Evolutionary conservation across 2,329 filamentous ascomycete genomes (phyloP).

Genomic region (Neopestalotiopsis rosae): DNA sequence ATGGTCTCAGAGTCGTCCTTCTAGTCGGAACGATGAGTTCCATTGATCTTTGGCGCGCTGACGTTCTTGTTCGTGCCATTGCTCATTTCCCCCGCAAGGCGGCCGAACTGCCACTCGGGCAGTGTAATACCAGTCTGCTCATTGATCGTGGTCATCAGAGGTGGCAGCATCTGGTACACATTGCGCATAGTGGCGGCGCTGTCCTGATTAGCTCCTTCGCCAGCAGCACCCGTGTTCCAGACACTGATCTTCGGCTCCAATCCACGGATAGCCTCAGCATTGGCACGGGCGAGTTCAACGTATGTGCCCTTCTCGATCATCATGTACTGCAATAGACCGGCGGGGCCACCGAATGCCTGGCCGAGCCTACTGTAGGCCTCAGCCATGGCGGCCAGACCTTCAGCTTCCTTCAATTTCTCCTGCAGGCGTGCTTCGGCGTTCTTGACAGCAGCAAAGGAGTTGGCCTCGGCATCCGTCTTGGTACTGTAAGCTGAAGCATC

Average conservation of each 20-base stretch:
- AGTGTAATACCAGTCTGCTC: conserved; percentile 86
- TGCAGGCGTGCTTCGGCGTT: conserved; percentile 61
- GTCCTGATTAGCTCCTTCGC: conserved; percentile 55
- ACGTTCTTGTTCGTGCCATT: conserved; percentile 38
- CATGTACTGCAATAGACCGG: conserved; percentile 79
- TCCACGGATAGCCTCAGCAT: conserved; percentile 53
- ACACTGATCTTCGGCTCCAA: conserved; percentile 89
- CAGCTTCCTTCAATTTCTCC: conserved; percentile 73
- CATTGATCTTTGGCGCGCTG: conserved; percentile 40
- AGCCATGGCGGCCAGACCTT: conserved; percentile 78
- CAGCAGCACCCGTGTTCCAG: conserved; percentile 76
- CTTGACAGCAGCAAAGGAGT: conserved; percentile 45
- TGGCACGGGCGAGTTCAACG: conserved; percentile 60
- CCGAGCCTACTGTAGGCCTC: conserved; percentile 78
- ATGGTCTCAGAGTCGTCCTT: not conserved
- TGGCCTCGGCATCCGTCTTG: conserved; percentile 49
- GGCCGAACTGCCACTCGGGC: conserved; percentile 76
- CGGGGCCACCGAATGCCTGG: conserved; percentile 76
- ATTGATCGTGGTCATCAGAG: conserved; percentile 83
- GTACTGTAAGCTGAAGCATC: conserved; percentile 55
- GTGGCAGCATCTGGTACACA: conserved; percentile 83
- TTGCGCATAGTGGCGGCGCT: conserved; percentile 72
- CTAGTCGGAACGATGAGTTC: conserved; percentile 5
- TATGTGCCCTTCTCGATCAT: conserved; percentile 88
- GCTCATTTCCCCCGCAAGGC: conserved; percentile 41